These are phyloP conservation scores for Quercus berberidifolia DNA, from an alignment of 306 rosid species.

Conservation along the genomic window DNA sequence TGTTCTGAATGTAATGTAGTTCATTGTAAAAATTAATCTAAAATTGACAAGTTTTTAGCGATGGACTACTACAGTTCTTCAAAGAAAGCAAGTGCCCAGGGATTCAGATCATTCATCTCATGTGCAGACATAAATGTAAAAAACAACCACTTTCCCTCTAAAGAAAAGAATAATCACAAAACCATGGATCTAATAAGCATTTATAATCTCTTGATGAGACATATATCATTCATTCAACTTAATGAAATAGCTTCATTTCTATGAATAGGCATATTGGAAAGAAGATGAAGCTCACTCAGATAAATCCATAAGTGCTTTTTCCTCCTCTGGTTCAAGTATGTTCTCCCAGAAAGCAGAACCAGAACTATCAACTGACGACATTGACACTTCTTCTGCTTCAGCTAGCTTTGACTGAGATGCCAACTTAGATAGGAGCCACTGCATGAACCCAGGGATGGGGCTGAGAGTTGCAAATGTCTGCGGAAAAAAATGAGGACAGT, in stretches of 20 bases:
- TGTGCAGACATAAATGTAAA: background rate
- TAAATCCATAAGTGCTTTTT: conserved; percentile 58
- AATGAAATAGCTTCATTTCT: background rate
- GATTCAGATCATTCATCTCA: background rate
- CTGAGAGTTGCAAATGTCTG: conserved; percentile 93
- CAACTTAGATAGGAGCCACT: conserved; percentile 87
- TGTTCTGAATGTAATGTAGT: background rate
- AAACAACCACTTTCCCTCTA: background rate
- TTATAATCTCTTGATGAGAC: background rate
- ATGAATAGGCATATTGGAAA: background rate
- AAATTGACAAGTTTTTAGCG: background rate
- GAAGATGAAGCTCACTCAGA: conserved; percentile 41
- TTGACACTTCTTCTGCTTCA: conserved; percentile 47
- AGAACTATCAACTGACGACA: conserved; percentile 35
- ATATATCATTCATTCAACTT: background rate
- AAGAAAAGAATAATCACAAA: background rate
- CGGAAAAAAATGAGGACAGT: conserved; percentile 9
- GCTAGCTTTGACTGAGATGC: conserved; percentile 60
- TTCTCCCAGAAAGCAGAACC: conserved; percentile 74
- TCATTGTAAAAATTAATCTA: background rate
- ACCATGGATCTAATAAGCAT: background rate
- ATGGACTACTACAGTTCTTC: background rate
- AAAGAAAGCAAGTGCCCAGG: background rate
- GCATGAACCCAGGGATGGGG: conserved; percentile 93
- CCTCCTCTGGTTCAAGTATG: conserved; percentile 76